phyloP scores from a whole-genome alignment of 768 basidiomycete species.

The Russula sp. region DNA sequence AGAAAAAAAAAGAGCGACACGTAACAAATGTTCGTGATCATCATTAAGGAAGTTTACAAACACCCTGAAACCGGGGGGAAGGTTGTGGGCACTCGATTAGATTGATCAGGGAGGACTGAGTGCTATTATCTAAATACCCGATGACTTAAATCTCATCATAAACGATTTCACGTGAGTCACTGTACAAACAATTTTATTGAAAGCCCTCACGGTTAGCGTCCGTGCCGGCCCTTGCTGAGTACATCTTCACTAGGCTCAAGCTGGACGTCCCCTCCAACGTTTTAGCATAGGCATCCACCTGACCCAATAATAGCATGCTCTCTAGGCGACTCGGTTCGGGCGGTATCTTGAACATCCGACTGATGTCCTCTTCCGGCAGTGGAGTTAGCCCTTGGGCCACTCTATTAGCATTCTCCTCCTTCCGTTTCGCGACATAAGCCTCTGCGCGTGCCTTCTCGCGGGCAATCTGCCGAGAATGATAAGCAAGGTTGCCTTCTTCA shows the following conservation, averaged over 20 bases:
- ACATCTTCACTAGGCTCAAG: conserved; percentile 77
- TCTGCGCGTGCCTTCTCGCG: conserved; percentile 80
- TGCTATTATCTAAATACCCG: not conserved
- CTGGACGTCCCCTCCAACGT: conserved; percentile 60
- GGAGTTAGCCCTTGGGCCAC: conserved; percentile 79
- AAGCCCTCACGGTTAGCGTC: conserved; percentile 21
- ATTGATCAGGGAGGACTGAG: not conserved
- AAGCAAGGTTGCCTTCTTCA: conserved; percentile 90
- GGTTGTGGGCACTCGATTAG: not conserved
- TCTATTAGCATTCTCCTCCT: conserved; percentile 79
- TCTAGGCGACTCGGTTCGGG: conserved; percentile 85
- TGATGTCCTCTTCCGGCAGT: conserved; percentile 81
- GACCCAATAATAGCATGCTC: conserved; percentile 78
- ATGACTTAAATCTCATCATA: not conserved
- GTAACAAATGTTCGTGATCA: no score
- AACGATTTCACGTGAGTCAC: not conserved
- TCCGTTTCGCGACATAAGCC: conserved; percentile 71
- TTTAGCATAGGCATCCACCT: conserved; percentile 82
- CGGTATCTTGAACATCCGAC: conserved; percentile 81
- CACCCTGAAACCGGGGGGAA: not conserved
- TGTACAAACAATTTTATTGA: not conserved
- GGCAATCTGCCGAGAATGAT: conserved; percentile 80
- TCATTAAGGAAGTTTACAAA: not conserved
- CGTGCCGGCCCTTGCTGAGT: conserved; percentile 47
- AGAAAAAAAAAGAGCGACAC: no score